A percentile compares a stretch with the other conserved stretches of the same genome.
These are phyloP conservation scores for Pestalotiopsis sp. DNA, from an alignment of 2,329 filamentous ascomycete genomes.

Conservation along the genomic window DNA sequence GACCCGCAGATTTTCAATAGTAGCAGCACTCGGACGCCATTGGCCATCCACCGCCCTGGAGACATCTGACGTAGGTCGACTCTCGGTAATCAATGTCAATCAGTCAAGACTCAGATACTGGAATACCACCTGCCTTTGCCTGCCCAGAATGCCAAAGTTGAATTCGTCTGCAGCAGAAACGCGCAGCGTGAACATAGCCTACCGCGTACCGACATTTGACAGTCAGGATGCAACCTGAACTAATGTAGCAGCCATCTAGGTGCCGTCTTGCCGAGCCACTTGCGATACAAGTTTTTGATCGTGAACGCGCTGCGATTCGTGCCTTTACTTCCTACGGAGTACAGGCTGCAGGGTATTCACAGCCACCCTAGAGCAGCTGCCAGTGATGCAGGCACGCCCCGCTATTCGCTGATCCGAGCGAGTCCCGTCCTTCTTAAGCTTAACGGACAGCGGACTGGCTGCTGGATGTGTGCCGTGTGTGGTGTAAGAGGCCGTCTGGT, in stretches of 20 bases:
- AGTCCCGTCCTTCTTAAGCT: background rate
- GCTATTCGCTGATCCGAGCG: slow-evolving; percentile 8
- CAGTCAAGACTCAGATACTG: too few relatives aligned
- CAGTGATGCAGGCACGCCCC: slow-evolving; percentile 9
- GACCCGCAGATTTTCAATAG: background rate
- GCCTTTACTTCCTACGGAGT: background rate
- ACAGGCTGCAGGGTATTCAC: slow-evolving; percentile 1
- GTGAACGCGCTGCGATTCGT: background rate
- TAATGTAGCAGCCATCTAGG: background rate
- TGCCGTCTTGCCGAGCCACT: background rate
- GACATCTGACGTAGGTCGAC: background rate
- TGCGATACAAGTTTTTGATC: background rate
- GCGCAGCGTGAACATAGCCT: background rate
- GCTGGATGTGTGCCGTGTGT: background rate
- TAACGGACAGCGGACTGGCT: background rate
- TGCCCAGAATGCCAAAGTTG: too few relatives aligned
- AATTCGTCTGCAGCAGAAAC: too few relatives aligned
- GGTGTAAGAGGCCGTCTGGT: background rate
- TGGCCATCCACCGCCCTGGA: background rate
- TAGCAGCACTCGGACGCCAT: background rate
- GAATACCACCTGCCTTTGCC: too few relatives aligned
- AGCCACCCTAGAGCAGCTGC: slow-evolving; percentile 12
- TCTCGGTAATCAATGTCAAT: too few relatives aligned
- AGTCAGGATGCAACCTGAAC: background rate
- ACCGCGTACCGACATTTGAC: background rate